Conservation (phyloP, 805 yeast genomes). For the Nakazawaea ernobii region DNA sequence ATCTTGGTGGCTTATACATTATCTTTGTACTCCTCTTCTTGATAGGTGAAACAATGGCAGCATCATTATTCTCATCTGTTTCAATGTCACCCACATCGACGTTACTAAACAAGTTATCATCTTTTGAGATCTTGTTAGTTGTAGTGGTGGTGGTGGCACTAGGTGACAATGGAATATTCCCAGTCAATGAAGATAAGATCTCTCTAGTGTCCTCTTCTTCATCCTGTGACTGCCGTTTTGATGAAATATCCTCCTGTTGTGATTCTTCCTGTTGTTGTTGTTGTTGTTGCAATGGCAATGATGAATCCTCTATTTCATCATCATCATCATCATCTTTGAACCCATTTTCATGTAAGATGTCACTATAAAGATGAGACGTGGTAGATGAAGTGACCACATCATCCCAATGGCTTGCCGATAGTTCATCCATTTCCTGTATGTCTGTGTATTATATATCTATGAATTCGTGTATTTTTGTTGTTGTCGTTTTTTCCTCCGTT, state of each 20-base stretch:
- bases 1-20: slow-evolving; percentile 42
- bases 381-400: slow-evolving; percentile 42
- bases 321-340: slow-evolving; percentile 16
- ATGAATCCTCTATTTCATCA: slow-evolving; percentile 10
- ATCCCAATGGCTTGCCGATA: slow-evolving; percentile 57
- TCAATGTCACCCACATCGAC: slow-evolving; percentile 20
- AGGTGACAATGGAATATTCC: slow-evolving; percentile 2
- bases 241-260: slow-evolving; percentile 26
- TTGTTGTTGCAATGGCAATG: background rate
- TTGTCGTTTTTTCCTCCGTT: background rate
- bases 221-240: slow-evolving; percentile 17
- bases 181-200: slow-evolving; percentile 37
- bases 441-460: background rate
- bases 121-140: slow-evolving; percentile 19
- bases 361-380: slow-evolving; percentile 15
- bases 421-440: slow-evolving; percentile 33
- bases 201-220: slow-evolving; percentile 20
- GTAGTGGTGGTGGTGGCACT: slow-evolving; percentile 8
- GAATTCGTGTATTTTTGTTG: background rate
- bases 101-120: slow-evolving; percentile 30
- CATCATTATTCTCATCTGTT: slow-evolving; percentile 12
- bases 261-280: slow-evolving; percentile 14
- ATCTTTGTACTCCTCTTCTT: slow-evolving; percentile 34
- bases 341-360: slow-evolving; percentile 11
- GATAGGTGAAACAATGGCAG: slow-evolving; percentile 28